phyloP scores from a whole-genome alignment of 2,329 filamentous ascomycete species.

The Thielaviopsis cerberus region DNA sequence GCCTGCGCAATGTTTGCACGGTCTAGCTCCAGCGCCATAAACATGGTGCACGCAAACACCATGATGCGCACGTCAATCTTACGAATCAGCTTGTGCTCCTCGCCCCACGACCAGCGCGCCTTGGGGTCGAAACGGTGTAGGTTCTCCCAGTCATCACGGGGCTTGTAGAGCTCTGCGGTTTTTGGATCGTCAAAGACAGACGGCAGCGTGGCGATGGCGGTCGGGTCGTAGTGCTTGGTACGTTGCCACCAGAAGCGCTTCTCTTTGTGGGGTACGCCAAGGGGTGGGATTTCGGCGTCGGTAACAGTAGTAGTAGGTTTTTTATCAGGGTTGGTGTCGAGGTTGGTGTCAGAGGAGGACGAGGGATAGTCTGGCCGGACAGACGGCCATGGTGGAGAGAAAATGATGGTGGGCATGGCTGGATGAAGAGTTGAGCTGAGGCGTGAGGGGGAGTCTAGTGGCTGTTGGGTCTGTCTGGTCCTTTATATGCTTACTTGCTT shows the following conservation, averaged over 20 bases:
- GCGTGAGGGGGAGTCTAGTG: not conserved
- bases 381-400: not conserved
- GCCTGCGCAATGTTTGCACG: conserved; percentile 29
- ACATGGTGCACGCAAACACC: conserved; percentile 27
- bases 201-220: conserved; percentile 22
- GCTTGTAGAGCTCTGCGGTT: conserved; percentile 20
- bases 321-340: not conserved
- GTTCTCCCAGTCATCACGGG: conserved; percentile 21
- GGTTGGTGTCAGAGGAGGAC: too few species aligned
- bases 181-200: conserved; percentile 23
- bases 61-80: conserved; percentile 26
- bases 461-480: too few species aligned
- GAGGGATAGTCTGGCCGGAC: not conserved
- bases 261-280: conserved; percentile 17
- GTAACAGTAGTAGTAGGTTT: not conserved
- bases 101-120: conserved; percentile 24
- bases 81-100: conserved; percentile 21
- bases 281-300: conserved; percentile 13
- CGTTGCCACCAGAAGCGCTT: conserved; percentile 21
- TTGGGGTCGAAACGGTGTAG: conserved; percentile 29
- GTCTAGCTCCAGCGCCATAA: conserved; percentile 28
- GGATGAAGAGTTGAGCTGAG: too few species aligned
- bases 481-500: too few species aligned
- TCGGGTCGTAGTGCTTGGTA: conserved; percentile 8
- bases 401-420: not conserved